Base-by-base conservation (phyloP, 2,329 filamentous ascomycete species). In the Coniochaeta sp. region DNA sequence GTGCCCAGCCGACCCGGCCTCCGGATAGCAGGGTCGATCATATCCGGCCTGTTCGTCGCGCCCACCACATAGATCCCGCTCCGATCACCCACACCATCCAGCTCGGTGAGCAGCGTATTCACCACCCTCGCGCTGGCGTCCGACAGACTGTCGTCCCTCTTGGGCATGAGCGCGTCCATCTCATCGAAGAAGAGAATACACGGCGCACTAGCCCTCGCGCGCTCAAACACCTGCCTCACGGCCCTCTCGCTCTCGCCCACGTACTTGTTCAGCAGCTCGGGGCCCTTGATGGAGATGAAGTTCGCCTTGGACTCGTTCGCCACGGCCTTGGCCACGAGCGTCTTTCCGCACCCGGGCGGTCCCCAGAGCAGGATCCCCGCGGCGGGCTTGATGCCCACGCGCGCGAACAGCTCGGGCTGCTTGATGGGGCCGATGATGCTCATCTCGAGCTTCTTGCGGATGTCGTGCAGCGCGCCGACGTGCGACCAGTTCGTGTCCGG, bases 151-250 rank as follows among this genome's bases (percentile, higher is more conserved):
- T 87, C 87, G 63, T 92, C 90, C 51, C 94, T 84, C 49, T 85
- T 85, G 0, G 92, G 91, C 0, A 94, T 91, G 3, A 99, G 75
- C 1, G 94, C 92, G 68, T 99, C 94, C 50, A 99, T 80, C 71
- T 99, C 94, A 65, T 99, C 94, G 65, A 99, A 97, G 79, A 99
- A 97, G 53, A 99, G 85, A 51, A 99, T 90, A 64, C 92, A 97
- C 1, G 94, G 94, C 0, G 91, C 81, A 7, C 87, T 92, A 1
- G 87, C 87, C 49, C 91, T 82, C 1, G 94, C 94, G 14, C 92
- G 86, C 57, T 85, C 82, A 68, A 99, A 99, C 0, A 97, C 87
- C 65, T 95, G 90, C 20, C 94, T 85, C 1, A 99, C 87, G 0
- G 91, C 89, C 10, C 92, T 86, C 71, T 99, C 94, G 6, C 89